A percentile compares a stretch with the other conserved stretches of the same genome.
phyloP scores from a whole-genome alignment of 78 protist genomes.

The Emiliania huxleyi region DNA sequence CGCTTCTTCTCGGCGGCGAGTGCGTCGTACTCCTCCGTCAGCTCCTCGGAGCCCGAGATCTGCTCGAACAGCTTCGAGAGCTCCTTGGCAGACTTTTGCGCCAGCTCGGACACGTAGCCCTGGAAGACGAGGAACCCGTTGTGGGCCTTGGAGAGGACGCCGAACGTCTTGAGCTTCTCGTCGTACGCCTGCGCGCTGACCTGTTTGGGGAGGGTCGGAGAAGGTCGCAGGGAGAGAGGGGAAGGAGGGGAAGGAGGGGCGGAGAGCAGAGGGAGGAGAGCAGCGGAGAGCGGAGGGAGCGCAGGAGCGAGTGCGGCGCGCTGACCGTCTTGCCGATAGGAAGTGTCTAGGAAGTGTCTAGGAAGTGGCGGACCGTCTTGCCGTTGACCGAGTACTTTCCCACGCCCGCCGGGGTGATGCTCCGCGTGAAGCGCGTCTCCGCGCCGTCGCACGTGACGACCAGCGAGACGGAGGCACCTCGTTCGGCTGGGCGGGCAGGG shows the following conservation, averaged over 20 bases:
- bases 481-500: background rate
- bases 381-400: constrained; percentile 52
- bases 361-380: no score
- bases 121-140: constrained; percentile 82
- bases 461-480: background rate
- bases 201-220: no score
- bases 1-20: background rate
- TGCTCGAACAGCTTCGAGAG: constrained; percentile 81
- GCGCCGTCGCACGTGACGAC: background rate
- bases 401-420: constrained; percentile 36
- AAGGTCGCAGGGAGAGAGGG: no score
- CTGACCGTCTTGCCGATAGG: no score
- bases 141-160: background rate
- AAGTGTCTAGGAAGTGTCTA: no score
- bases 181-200: constrained; percentile 52
- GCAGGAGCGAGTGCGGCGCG: no score
- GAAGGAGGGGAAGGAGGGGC: no score
- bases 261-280: no score
- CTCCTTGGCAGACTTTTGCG: constrained; percentile 78
- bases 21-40: constrained; percentile 32
- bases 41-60: constrained; percentile 59
- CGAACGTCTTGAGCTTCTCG: constrained; percentile 20
- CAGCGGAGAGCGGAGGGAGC: no score
- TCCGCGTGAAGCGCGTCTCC: constrained; percentile 43
- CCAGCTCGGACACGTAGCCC: constrained; percentile 90